Base-by-base conservation (phyloP, 1,284 basidiomycete genomes). In the Malassezia dermatis region DNA sequence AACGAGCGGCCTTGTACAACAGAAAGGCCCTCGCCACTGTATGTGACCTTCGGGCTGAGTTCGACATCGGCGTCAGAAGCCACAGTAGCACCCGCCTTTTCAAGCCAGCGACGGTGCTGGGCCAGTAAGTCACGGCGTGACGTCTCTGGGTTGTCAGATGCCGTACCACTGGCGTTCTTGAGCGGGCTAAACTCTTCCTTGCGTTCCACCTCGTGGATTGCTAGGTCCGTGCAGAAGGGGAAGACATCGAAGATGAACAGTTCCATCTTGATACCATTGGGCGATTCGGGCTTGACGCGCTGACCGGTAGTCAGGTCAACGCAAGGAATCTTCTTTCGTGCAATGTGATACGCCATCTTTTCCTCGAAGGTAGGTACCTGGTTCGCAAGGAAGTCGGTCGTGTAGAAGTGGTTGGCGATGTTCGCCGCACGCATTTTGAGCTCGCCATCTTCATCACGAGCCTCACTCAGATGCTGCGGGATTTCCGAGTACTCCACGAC, bases 201-300 rank as follows among this genome's bases (percentile, higher is more conserved):
- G 48, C 94, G 81, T 48, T 82, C 82, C 37, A 95, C 89, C 76
- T 96, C 91, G 74, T 96, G 78, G 28, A 96, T 88, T 35, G 85
- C 82, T 56, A 98, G 88, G 27, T 61, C 48, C 44, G 59, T 56
- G 42, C 88, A 88, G 78, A 84, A 90, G 6, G 94, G 93, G 80
- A 99, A 96, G 46, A 99, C 94, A 77, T 99, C 93, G 71, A 98
- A 99, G 48, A 99, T 86, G 77, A 98, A 99, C 77, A 95, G 80
- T 77, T 99, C 94, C 63, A 99, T 83, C 78, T 99, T 99, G 88
- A 98, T 94, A 55, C 94, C 94, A 76, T 98, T 98, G n/a, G 89
- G 88, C 71, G 84, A 83, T 53, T 77, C 77, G 5, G 93, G 91
- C 75, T 90, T 93, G 74, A 89, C 76, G 2, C 73, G 44, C 49